A percentile compares a stretch with the other conserved stretches of the same genome.
Conservation (phyloP, 371 early-diverging fungal species). For the Mucor velutinosus region DNA sequence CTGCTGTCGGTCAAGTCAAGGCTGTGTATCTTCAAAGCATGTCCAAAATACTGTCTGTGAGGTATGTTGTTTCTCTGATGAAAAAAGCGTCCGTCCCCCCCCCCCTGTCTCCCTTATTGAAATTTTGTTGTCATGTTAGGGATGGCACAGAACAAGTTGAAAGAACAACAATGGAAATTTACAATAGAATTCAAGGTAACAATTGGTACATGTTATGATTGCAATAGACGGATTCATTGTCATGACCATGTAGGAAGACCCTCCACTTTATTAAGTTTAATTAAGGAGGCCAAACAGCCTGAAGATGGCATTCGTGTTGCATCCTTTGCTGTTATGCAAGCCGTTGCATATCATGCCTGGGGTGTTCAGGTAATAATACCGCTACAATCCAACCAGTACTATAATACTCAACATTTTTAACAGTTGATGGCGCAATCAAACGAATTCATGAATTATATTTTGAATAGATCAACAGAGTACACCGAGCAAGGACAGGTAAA, state of each 20-base stretch:
- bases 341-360: conserved; percentile 46
- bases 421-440: conserved; percentile 38
- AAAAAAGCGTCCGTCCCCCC: not conserved
- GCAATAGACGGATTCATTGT: not conserved
- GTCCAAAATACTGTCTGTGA: conserved; percentile 45
- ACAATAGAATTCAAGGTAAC: conserved; percentile 29
- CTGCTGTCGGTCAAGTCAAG: conserved; percentile 40
- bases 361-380: conserved; percentile 35
- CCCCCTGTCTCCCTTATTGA: not conserved
- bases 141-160: conserved; percentile 26
- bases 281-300: conserved; percentile 42
- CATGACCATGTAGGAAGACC: conserved; percentile 18
- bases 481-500: conserved; percentile 44
- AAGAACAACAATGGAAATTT: conserved; percentile 31
- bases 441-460: conserved; percentile 46
- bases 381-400: not conserved
- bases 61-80: conserved; percentile 22
- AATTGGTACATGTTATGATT: not conserved
- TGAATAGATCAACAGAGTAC: conserved; percentile 48
- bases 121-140: conserved; percentile 10
- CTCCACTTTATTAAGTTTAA: conserved; percentile 22
- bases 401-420: not conserved
- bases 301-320: conserved; percentile 39
- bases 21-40: conserved; percentile 39
- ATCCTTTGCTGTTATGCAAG: conserved; percentile 46